Percentiles rank a stretch among this genome's conserved stretches.
phyloP scores from a whole-genome alignment of 306 rosid species.

The Quercus rubra region DNA sequence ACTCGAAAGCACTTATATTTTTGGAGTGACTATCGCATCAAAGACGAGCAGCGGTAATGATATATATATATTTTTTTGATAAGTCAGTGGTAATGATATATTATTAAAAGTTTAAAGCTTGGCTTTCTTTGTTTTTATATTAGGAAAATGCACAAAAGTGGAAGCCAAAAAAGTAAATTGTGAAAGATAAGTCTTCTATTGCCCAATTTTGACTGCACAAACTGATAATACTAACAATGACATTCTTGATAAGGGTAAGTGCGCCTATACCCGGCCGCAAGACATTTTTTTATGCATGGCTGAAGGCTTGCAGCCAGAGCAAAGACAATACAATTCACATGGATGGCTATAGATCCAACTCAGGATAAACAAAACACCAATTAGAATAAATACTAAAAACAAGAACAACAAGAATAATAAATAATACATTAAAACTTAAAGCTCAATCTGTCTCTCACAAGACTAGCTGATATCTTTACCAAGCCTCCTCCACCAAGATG shows the following conservation, averaged over 20 bases:
- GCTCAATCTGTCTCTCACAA: no score
- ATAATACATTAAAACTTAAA: no score
- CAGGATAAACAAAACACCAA: no score
- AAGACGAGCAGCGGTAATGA: no score
- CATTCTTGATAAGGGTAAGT: background rate
- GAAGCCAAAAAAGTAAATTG: background rate
- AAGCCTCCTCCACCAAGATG: no score
- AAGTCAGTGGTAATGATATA: background rate
- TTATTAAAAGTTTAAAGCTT: background rate
- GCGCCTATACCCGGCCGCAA: background rate
- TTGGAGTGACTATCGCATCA: no score
- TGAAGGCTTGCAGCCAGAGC: background rate
- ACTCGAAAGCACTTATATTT: no score
- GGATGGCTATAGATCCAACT: no score
- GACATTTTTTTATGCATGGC: background rate
- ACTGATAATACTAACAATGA: background rate
- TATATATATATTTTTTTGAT: no score
- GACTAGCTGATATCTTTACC: no score
- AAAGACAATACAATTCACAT: background rate
- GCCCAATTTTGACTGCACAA: background rate
- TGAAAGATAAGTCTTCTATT: background rate
- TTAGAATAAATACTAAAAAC: background rate
- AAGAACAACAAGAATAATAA: background rate
- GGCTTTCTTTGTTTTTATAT: background rate
- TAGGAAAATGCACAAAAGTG: background rate